Base-by-base conservation (phyloP, 2,329 filamentous ascomycete genomes). In the Cladosporium austrohemisphaericum region DNA sequence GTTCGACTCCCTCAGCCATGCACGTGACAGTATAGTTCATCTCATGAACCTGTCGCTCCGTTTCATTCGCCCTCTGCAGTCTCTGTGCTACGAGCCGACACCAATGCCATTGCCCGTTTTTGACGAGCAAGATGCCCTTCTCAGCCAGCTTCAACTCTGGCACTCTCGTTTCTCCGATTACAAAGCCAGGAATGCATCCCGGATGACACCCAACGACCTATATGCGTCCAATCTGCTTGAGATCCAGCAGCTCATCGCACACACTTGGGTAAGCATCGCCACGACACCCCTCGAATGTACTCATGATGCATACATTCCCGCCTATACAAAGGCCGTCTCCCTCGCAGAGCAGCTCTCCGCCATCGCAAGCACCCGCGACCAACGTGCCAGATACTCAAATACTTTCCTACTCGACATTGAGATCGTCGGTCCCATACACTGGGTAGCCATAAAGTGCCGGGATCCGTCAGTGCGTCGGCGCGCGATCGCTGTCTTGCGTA, bases 371-470 rank as follows among this genome's bases (percentile, higher is more conserved):
- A 37, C 7, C 31, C 25, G 16, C 9, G 22, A 14, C 2, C 20
- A 45, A 13, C 13, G 10, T 7, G 4, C n/a, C 8, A n/a, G 41
- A n/a, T 36, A 41, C 14, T 9, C 36, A 25, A 20, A 14, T 16
- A 38, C 36, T 1, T 52, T 52, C 22, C 32, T 41, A 8, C 31
- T 36, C 4, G 50, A 52, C 19, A 43, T 52, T 10, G 50, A 52
- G 18, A 35, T 48, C 16, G 41, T 53, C 1, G 41, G 40, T 10
- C 52, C 49, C 1, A 14, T 53, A 4, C 46, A 52, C 49, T 52
- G 46, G 35, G 25, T 49, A 4, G 25, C 25, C 1, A 35, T 49
- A n/a, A 47, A 45, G 26, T 53, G 52, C 25, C 43, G 52, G 13
- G 36, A 53, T 6, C 48, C 48, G 3, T 16, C 29, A 3, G 28